These are phyloP conservation scores for Parastagonospora nodorum DNA, from an alignment of 2,329 filamentous ascomycete species.

Conservation along the genomic window DNA sequence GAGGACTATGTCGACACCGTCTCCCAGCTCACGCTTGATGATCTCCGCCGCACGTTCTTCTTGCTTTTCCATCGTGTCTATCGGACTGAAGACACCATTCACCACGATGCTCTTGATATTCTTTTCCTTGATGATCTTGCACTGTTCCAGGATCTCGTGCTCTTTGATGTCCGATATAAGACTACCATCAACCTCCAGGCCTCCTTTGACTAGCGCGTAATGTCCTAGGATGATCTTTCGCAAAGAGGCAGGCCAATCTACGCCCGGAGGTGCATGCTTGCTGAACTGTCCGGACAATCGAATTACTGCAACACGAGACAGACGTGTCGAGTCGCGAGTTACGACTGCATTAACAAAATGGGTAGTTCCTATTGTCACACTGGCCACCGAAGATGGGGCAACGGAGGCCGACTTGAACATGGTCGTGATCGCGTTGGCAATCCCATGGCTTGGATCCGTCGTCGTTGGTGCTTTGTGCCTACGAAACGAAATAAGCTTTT, in stretches of 20 bases:
- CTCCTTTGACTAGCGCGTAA: constrained; percentile 54
- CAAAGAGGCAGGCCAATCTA: constrained; percentile 56
- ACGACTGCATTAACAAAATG: constrained; percentile 59
- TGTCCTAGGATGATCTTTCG: constrained; percentile 54
- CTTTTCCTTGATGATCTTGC: constrained; percentile 51
- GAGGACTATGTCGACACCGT: constrained; percentile 55
- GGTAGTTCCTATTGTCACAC: constrained; percentile 59
- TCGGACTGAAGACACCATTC: constrained; percentile 63
- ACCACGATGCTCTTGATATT: constrained; percentile 58
- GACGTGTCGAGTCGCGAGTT: constrained; percentile 54
- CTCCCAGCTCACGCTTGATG: constrained; percentile 53
- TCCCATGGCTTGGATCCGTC: constrained; percentile 44
- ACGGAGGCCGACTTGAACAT: constrained; percentile 43
- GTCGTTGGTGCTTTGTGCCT: constrained; percentile 49
- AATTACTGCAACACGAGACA: constrained; percentile 59
- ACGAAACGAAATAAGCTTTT: not conserved
- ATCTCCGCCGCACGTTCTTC: constrained; percentile 58
- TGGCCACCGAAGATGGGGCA: constrained; percentile 42
- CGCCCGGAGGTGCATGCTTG: constrained; percentile 56
- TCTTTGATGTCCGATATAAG: constrained; percentile 50
- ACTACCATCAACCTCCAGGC: constrained; percentile 57
- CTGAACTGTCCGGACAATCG: constrained; percentile 56
- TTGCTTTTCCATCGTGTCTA: constrained; percentile 59
- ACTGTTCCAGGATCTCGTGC: constrained; percentile 52
- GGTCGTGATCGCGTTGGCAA: constrained; percentile 40